These are phyloP conservation scores for Solanum bukasovii DNA, from an alignment of 257 asterid genomes.

Conservation along the genomic window DNA sequence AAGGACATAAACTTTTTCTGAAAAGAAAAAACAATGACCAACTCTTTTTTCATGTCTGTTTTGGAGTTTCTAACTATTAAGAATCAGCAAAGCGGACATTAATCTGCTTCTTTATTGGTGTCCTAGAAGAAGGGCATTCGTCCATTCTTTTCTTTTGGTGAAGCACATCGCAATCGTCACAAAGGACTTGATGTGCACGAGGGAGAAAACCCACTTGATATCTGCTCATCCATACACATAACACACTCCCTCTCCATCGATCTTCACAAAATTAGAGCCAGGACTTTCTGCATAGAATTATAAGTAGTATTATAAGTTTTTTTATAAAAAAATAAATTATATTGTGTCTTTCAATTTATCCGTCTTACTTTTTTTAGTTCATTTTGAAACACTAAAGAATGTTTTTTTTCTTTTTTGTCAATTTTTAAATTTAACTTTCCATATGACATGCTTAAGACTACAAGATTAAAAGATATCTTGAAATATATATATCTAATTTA, in stretches of 20 bases:
- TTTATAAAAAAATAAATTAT: too few relatives aligned
- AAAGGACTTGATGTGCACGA: conserved; percentile 77
- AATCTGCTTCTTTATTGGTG: conserved; percentile 37
- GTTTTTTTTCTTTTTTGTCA: too few relatives aligned
- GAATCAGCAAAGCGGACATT: conserved; percentile 17
- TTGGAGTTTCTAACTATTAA: neutral
- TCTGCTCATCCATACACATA: conserved; percentile 69
- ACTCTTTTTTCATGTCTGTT: neutral
- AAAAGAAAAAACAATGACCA: neutral
- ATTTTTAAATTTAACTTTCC: too few relatives aligned
- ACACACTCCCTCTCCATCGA: conserved; percentile 61
- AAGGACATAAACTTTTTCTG: neutral
- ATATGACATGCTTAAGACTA: too few relatives aligned
- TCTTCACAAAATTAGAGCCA: conserved; percentile 18
- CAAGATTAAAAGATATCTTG: too few relatives aligned
- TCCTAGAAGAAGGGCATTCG: conserved; percentile 72
- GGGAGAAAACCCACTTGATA: conserved; percentile 61
- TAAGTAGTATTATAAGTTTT: too few relatives aligned
- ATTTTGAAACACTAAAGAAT: too few relatives aligned
- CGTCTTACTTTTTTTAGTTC: too few relatives aligned
- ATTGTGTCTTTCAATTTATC: neutral
- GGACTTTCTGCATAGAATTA: conserved; percentile 23
- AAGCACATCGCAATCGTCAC: conserved; percentile 38
- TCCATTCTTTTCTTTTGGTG: conserved; percentile 54
- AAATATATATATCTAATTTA: too few relatives aligned